Conservation (phyloP, 2,329 filamentous ascomycete species). For the Ceratocystis alfenasii region DNA sequence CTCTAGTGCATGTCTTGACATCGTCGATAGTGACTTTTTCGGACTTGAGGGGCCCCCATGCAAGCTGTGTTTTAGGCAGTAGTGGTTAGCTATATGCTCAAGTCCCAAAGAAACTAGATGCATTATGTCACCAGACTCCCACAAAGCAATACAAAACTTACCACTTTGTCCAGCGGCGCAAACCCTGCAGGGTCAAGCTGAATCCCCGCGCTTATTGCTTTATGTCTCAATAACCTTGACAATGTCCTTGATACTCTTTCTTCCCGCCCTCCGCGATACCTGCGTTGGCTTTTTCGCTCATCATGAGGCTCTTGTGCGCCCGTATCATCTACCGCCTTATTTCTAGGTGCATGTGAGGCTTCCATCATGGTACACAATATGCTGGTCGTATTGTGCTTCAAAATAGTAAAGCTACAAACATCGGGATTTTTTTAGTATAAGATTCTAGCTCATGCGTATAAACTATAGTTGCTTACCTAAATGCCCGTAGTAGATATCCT, state of each 20-base stretch:
- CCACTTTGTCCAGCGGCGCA: slow-evolving; percentile 46
- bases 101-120: no score
- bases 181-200: slow-evolving; percentile 47
- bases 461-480: no score
- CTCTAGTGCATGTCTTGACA: slow-evolving; percentile 54
- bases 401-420: neutral
- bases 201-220: slow-evolving; percentile 45
- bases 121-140: no score
- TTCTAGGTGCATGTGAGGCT: neutral
- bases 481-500: no score
- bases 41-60: slow-evolving; percentile 48
- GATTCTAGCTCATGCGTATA: no score
- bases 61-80: slow-evolving; percentile 31
- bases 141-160: slow-evolving; percentile 32
- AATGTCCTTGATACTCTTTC: slow-evolving; percentile 43
- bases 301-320: neutral
- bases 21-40: slow-evolving; percentile 66
- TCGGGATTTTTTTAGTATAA: neutral
- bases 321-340: neutral
- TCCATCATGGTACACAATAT: neutral
- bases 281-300: slow-evolving; percentile 23
- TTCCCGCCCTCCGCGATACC: slow-evolving; percentile 32
- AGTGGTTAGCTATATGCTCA: neutral
- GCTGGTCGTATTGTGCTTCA: no score
- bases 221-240: slow-evolving; percentile 44